Base-by-base conservation (phyloP, 2,329 filamentous ascomycete species). In the Lasiodiplodia sp. region DNA sequence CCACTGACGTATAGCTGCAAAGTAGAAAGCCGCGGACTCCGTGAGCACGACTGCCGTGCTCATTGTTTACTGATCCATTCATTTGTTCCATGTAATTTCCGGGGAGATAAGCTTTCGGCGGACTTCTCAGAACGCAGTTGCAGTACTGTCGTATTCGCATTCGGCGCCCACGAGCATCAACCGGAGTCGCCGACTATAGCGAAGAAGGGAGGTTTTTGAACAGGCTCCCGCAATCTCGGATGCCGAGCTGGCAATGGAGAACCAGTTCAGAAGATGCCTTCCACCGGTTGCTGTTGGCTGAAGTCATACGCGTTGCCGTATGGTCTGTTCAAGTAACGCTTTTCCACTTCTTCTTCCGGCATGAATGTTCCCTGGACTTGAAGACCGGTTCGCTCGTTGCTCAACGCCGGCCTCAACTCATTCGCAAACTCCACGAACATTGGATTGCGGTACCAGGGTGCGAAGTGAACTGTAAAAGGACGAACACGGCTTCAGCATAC, bases 301-400 rank as follows among this genome's bases (percentile, higher is more conserved):
- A 90, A 90, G 74, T 90, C 84, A 78, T 90, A 90, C 23, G 84
- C 86, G 73, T 90, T 90, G 0, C 87, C 88, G 73, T 87, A 90
- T 0, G 82, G 85, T 67, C 87, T 76, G 57, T 87, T 82, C 71
- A 90, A 71, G 74, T 90, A 90, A 0, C 78, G 77, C 51, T 77
- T 75, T 66, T 83, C 67, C 2, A 83, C 80, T 53, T 83, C 77
- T 40, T 83, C 77, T 37, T 78, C 79, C 1, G 74, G 70, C 3
- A 85, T 75, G 80, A 84, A 90, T 37, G 84, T 79, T 0, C 85
- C 84, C 0, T 84, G 85, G 11, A 88, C 77, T 37, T 88, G 80
- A 18, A 90, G 71, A 0, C 80, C 68, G 75, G 70, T 58, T 75
- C 77, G 76, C 53, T 82, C 73, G 2, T 68, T 70, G 63, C 84